These are phyloP conservation scores for Nepenthes mirabilis DNA, from an alignment of 148 eudicot species.

Conservation along the genomic window DNA sequence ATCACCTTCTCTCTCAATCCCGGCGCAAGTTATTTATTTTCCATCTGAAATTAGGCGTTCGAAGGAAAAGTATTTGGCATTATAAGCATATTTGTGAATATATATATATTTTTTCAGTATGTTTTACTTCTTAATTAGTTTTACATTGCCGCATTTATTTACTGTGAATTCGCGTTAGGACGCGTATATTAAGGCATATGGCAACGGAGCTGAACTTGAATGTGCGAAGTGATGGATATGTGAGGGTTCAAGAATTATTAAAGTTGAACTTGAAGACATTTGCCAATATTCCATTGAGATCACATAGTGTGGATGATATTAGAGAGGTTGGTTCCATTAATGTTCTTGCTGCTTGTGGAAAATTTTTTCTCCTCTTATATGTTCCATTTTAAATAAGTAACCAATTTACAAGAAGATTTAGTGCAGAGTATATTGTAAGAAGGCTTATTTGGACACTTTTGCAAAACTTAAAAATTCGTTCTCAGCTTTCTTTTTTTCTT, in stretches of 20 bases:
- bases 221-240: slow-evolving; percentile 85
- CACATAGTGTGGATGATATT: slow-evolving; percentile 77
- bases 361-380: too few species aligned
- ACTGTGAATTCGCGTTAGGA: slow-evolving; percentile 21
- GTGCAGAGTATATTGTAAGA: too few species aligned
- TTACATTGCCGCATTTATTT: not conserved
- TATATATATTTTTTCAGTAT: too few species aligned
- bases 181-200: slow-evolving; percentile 75
- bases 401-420: too few species aligned
- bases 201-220: slow-evolving; percentile 66
- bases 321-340: slow-evolving; percentile 57
- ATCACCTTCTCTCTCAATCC: not conserved
- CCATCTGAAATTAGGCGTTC: too few species aligned
- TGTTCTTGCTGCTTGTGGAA: not conserved
- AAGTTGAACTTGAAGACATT: slow-evolving; percentile 51
- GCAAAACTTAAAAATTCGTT: too few species aligned
- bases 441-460: too few species aligned
- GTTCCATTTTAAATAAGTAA: too few species aligned
- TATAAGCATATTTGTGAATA: too few species aligned
- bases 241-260: slow-evolving; percentile 65
- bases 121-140: not conserved
- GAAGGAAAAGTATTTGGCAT: too few species aligned
- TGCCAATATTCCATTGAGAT: slow-evolving; percentile 57
- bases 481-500: too few species aligned
- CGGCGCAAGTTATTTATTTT: too few species aligned